Conservation (phyloP, 2,329 filamentous ascomycete genomes). For the Podosphaera aphanis region DNA sequence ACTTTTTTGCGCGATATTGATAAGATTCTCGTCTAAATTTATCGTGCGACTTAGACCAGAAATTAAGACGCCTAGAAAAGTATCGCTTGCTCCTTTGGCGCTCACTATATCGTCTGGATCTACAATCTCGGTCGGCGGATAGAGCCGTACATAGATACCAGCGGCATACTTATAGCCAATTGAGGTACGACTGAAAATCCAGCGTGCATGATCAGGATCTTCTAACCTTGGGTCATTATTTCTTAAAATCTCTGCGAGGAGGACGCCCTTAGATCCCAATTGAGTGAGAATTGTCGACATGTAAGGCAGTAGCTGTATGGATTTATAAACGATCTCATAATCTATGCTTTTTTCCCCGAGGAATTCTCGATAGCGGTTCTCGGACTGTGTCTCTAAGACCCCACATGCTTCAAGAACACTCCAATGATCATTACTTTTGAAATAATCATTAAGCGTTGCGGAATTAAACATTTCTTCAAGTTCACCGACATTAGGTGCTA, state of each 20-base stretch:
- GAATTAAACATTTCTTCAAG: constrained; percentile 53
- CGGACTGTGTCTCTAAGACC: constrained; percentile 42
- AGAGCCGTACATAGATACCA: constrained; percentile 59
- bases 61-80: constrained; percentile 68
- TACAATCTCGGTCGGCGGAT: constrained; percentile 31
- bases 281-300: constrained; percentile 72
- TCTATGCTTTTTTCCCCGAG: constrained; percentile 47
- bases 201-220: constrained; percentile 37
- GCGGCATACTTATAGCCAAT: constrained; percentile 32
- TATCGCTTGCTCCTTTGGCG: constrained; percentile 88
- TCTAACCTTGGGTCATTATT: constrained; percentile 44
- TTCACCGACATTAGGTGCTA: constrained; percentile 67
- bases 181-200: constrained; percentile 43
- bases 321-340: constrained; percentile 60
- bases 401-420: constrained; percentile 54
- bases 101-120: constrained; percentile 49
- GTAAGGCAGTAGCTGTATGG: constrained; percentile 66
- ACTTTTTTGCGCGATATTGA: constrained; percentile 63
- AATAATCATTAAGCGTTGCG: constrained; percentile 40
- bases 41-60: constrained; percentile 40
- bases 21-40: constrained; percentile 28
- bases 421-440: constrained; percentile 58
- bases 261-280: constrained; percentile 35
- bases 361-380: constrained; percentile 47
- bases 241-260: constrained; percentile 48